Percentiles rank a stretch among this genome's conserved stretches.
phyloP scores from a whole-genome alignment of 257 asterid genomes.

The Plantago elongata region DNA sequence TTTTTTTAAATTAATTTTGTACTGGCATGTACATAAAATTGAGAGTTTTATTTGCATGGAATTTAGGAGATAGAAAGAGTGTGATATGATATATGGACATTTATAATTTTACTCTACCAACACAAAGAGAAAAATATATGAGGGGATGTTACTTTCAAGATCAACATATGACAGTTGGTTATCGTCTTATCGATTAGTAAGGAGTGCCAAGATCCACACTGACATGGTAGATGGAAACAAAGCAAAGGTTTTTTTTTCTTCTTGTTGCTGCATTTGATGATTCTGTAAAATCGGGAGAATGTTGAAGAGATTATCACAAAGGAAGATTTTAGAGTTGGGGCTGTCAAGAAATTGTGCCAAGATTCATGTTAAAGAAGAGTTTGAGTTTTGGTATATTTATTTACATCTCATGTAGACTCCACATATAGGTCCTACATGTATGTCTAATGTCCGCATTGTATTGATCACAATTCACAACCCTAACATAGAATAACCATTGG shows the following conservation, averaged over 20 bases:
- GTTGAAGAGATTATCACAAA: not conserved
- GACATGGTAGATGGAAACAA: slow-evolving; percentile 46
- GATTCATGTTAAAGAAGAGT: slow-evolving; percentile 39
- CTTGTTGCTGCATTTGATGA: slow-evolving; percentile 32
- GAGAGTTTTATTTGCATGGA: no score
- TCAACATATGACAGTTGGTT: slow-evolving; percentile 60
- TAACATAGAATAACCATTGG: no score
- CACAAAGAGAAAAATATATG: no score
- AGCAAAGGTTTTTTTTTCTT: slow-evolving; percentile 47
- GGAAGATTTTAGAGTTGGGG: slow-evolving; percentile 6
- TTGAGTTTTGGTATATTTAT: slow-evolving; percentile 72
- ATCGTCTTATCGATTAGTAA: slow-evolving; percentile 71
- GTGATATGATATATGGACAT: no score
- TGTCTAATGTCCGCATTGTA: no score
- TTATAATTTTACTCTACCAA: no score
- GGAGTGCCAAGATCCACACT: slow-evolving; percentile 51
- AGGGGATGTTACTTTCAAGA: slow-evolving; percentile 40
- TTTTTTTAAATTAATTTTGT: no score
- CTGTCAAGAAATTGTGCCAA: slow-evolving; percentile 44
- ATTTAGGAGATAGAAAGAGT: no score
- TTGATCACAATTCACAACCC: no score
- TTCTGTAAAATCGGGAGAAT: slow-evolving; percentile 34
- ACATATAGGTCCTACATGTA: no score
- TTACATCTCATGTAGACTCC: slow-evolving; percentile 16
- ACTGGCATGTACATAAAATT: no score